Evolutionary conservation across 495 filamentous ascomycete species (phyloP).

Genomic region (Podospora australis): DNA sequence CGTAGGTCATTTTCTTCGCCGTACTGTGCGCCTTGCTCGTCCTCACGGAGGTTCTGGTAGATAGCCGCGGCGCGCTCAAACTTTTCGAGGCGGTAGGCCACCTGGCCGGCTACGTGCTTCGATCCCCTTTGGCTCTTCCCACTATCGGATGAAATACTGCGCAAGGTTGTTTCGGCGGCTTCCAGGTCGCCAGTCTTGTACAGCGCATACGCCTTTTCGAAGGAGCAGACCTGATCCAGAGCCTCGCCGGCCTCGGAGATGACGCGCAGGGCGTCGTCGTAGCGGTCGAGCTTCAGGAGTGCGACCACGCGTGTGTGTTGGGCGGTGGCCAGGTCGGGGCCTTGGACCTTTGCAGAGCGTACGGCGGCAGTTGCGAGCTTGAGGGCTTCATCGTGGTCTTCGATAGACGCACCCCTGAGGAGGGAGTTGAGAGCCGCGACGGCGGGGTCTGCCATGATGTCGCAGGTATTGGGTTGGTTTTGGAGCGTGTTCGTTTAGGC

Average conservation of each 20-base stretch:
- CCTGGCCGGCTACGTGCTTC: slow-evolving; percentile 82
- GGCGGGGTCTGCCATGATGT: slow-evolving; percentile 37
- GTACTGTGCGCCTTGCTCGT: slow-evolving; percentile 35
- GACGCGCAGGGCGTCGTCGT: slow-evolving; percentile 74
- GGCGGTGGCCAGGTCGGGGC: slow-evolving; percentile 47
- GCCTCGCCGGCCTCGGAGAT: slow-evolving; percentile 64
- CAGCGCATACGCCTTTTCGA: slow-evolving; percentile 86
- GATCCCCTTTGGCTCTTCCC: slow-evolving; percentile 39
- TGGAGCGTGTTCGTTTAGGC: slow-evolving; percentile 7
- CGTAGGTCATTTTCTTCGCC: slow-evolving; percentile 79
- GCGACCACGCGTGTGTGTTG: slow-evolving; percentile 78
- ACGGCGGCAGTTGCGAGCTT: slow-evolving; percentile 49
- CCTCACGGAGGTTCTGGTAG: slow-evolving; percentile 56
- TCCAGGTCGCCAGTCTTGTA: slow-evolving; percentile 78
- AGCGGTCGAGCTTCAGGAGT: slow-evolving; percentile 88
- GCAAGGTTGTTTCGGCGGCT: slow-evolving; percentile 58
- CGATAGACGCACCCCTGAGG: slow-evolving; percentile 38
- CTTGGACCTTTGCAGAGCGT: slow-evolving; percentile 62
- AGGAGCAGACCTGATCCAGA: slow-evolving; percentile 56
- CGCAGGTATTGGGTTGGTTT: slow-evolving; percentile 7
- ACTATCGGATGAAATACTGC: slow-evolving; percentile 28
- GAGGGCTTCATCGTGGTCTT: slow-evolving; percentile 43
- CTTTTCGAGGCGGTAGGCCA: slow-evolving; percentile 76
- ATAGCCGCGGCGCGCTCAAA: slow-evolving; percentile 65
- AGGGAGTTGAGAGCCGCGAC: slow-evolving; percentile 45